Percentiles rank a stretch among this genome's conserved stretches.
Evolutionary conservation across 2,329 filamentous ascomycete genomes (phyloP).

Genomic region (Venturia nashicola): DNA sequence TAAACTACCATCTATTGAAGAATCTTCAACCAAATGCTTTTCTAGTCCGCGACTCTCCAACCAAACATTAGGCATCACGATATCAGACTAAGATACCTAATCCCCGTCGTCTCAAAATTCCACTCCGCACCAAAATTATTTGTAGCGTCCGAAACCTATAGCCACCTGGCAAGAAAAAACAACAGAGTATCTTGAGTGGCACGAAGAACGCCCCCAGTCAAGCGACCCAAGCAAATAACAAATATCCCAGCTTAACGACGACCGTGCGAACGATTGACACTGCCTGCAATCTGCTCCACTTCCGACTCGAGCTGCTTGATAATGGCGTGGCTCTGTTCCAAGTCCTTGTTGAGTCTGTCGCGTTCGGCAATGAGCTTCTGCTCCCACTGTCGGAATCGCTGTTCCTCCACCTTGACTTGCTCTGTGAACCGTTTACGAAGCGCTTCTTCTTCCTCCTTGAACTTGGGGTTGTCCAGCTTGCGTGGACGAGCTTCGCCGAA

Average conservation of each 20-base stretch:
- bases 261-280: conserved; percentile 78
- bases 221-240: background rate
- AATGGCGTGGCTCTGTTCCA: conserved; percentile 86
- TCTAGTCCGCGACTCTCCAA: background rate
- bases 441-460: conserved; percentile 99
- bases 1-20: background rate
- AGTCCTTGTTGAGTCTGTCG: conserved; percentile 98
- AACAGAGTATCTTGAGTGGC: background rate
- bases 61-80: background rate
- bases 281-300: conserved; percentile 86
- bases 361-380: conserved; percentile 99
- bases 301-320: conserved; percentile 89
- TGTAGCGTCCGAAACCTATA: background rate
- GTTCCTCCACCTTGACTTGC: conserved; percentile 99
- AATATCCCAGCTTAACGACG: conserved; percentile 55
- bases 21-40: background rate
- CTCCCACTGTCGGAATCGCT: conserved; percentile 98
- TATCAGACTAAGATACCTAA: background rate
- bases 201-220: background rate
- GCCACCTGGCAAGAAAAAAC: background rate
- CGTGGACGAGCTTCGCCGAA: conserved; percentile 94
- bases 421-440: conserved; percentile 98
- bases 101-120: background rate
- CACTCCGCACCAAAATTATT: background rate
- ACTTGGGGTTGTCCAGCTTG: conserved; percentile 99